These are phyloP conservation scores for Puccinia novopanici DNA, from an alignment of 1,284 basidiomycete genomes.

Conservation along the genomic window DNA sequence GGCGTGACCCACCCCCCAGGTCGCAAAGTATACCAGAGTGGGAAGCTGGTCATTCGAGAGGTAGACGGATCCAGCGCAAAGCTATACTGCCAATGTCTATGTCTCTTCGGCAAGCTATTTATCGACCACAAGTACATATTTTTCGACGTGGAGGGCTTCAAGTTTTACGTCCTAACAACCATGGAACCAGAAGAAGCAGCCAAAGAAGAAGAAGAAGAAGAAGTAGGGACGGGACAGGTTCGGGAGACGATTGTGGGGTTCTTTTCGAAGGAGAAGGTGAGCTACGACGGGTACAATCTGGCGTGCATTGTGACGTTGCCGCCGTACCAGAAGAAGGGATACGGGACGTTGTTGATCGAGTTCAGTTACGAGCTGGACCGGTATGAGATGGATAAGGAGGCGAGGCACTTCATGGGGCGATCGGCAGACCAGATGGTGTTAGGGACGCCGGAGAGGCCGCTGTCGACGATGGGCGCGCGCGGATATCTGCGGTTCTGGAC, in stretches of 20 bases:
- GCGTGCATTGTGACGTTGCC: conserved; percentile 96
- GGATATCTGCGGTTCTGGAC: conserved; percentile 93
- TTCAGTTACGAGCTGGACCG: conserved; percentile 70
- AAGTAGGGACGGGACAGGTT: conserved; percentile 64
- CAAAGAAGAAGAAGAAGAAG: conserved; percentile 64
- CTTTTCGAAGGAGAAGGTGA: conserved; percentile 93
- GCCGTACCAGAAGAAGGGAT: conserved; percentile 84
- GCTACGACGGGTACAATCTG: conserved; percentile 94
- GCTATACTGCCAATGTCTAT: conserved; percentile 94
- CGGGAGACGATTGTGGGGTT: conserved; percentile 84
- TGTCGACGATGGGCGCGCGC: conserved; percentile 86
- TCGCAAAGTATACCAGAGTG: conserved; percentile 82
- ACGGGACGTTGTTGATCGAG: conserved; percentile 94
- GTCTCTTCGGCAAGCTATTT: conserved; percentile 96
- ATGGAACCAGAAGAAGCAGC: conserved; percentile 59
- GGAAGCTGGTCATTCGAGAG: conserved; percentile 90
- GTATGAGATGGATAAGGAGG: background rate
- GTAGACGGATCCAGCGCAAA: conserved; percentile 85
- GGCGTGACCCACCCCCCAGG: conserved; percentile 78
- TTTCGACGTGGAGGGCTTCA: conserved; percentile 72
- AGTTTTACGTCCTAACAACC: conserved; percentile 92
- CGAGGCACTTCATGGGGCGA: background rate
- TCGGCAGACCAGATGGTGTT: conserved; percentile 65
- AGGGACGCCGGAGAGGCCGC: conserved; percentile 90
- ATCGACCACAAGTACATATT: conserved; percentile 97